phyloP scores from a whole-genome alignment of 495 filamentous ascomycete genomes.

The Haplographium delicatum region DNA sequence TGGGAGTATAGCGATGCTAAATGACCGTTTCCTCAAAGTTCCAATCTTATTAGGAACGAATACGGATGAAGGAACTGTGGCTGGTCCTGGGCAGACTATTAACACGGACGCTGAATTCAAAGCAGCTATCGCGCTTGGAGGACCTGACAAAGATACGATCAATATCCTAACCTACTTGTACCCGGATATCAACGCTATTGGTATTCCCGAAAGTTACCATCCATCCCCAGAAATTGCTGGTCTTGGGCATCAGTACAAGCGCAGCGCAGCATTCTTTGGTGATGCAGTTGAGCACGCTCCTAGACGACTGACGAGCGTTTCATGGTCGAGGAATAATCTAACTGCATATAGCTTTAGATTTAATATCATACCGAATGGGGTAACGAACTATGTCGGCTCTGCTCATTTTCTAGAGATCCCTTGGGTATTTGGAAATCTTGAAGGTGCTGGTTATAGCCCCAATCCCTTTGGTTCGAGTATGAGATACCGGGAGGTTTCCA shows the following conservation, averaged over 20 bases:
- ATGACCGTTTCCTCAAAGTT: slow-evolving; percentile 3
- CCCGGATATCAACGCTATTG: too few relatives aligned
- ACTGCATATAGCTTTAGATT: slow-evolving; percentile 42
- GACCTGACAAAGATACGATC: neutral
- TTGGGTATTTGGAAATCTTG: slow-evolving; percentile 9
- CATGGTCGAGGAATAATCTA: slow-evolving; percentile 31
- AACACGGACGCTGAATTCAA: neutral
- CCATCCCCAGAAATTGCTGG: too few relatives aligned
- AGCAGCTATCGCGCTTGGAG: neutral
- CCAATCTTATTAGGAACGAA: neutral
- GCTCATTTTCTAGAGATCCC: slow-evolving; percentile 13
- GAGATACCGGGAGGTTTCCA: slow-evolving; percentile 28
- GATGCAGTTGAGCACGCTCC: slow-evolving; percentile 34
- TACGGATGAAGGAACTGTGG: slow-evolving; percentile 1
- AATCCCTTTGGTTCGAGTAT: slow-evolving; percentile 14
- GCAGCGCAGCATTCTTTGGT: slow-evolving; percentile 30
- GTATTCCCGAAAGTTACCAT: too few relatives aligned
- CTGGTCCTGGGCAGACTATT: neutral
- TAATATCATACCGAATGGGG: slow-evolving; percentile 23
- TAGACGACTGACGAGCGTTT: slow-evolving; percentile 32
- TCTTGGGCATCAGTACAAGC: too few relatives aligned
- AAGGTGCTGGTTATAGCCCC: slow-evolving; percentile 7
- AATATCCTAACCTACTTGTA: too few relatives aligned
- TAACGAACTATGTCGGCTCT: slow-evolving; percentile 6
- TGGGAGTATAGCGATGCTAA: neutral